Evolutionary conservation across 306 rosid species (phyloP), one percentile per base, ranked within the genome.

Genomic region (Cercis canadensis): DNA sequence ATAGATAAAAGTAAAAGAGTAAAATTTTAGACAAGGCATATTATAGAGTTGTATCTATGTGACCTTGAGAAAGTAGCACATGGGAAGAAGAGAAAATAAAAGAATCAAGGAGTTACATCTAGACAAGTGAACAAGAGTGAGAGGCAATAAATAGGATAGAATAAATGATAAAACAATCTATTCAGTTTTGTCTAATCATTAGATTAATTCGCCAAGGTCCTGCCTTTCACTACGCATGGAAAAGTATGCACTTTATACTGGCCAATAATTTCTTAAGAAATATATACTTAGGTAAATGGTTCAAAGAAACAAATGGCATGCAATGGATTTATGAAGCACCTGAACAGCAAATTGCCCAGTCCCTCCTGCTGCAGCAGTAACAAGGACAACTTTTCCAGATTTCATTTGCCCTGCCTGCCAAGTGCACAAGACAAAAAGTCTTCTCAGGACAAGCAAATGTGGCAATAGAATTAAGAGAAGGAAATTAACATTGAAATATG

Each of bases 301-400:
- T 34, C 39, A 69, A 29, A 74, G 33, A 67, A 67, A 70, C n/a
- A 82, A 57, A 64, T 54, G 72, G 54, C 57, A 47, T 13, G 29
- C 29, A 49, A 5, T 41, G 17, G 49, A 82, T 46, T 77, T 47
- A 50, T 41, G 66, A 34, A 57, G 45, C 59, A 94, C 98, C 97
- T 90, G 98, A 75, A 94, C 98, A 49, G 97, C 98, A 53, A 94
- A 94, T 86, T 94, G 98, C 66, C 98, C 98, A 6, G 98, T 94
- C 78, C 98, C 98, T 73, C 98, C 98, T 14, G 98, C 98, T n/a
- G 98, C 98, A 77, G 98, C 98, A 81, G 98, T 94, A 44, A 94
- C 97, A 83, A 94, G 92, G 70, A 94, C 95, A 45, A 69, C 80
- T 37, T 94, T 85, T 78, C 96, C 92, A 79, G 94, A 88, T 85